These are phyloP conservation scores for Amoebophrya sp. DNA, from an alignment of 169 alveolate genomes.

Conservation along the genomic window DNA sequence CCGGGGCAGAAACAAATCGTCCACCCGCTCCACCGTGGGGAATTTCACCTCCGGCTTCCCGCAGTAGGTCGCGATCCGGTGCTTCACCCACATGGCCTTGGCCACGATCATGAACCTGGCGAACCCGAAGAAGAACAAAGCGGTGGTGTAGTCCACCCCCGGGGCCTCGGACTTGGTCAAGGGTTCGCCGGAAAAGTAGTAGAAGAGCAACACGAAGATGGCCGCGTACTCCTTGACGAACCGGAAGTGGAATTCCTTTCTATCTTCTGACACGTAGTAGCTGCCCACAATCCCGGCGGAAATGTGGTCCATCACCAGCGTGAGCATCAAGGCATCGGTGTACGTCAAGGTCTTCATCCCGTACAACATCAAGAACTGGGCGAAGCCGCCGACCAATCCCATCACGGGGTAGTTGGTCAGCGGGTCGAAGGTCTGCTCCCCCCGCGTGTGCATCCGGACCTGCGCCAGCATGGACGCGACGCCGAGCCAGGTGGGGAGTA, in stretches of 20 bases:
- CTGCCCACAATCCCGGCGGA: neutral
- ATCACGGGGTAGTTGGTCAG: neutral
- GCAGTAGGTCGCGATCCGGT: neutral
- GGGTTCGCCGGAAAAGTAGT: neutral
- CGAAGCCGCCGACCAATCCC: neutral
- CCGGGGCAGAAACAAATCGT: neutral
- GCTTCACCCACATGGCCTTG: neutral
- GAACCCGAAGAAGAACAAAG: neutral
- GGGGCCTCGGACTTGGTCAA: neutral
- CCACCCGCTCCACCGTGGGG: neutral
- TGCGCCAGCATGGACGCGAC: neutral
- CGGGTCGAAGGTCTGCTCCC: neutral
- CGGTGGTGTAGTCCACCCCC: neutral
- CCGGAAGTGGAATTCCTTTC: neutral
- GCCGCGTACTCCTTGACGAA: neutral
- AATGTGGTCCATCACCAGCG: neutral
- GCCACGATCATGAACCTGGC: neutral
- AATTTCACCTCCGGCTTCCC: neutral
- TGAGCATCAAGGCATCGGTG: neutral
- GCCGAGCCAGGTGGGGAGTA: neutral
- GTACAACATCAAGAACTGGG: neutral
- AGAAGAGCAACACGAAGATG: neutral
- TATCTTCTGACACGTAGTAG: neutral
- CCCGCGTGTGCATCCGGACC: constrained; percentile 22
- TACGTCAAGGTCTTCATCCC: neutral